Evolutionary conservation across 257 asterid species (phyloP).

Genomic region (Jacaranda mimosifolia): DNA sequence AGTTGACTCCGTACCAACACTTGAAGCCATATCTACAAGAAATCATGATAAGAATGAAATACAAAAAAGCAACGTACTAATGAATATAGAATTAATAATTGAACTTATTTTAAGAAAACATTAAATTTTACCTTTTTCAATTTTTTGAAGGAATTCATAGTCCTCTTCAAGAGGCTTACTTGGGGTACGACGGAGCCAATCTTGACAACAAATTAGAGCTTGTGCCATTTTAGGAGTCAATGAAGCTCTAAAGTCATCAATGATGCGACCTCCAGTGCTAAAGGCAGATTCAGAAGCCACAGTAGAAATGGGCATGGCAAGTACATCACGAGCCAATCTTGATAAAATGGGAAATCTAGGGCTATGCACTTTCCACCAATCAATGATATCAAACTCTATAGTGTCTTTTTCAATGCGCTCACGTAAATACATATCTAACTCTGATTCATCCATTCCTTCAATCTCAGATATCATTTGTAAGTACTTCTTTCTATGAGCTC

Average conservation of each 20-base stretch:
- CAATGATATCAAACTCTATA: slow-evolving; percentile 12
- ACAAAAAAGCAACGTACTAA: neutral
- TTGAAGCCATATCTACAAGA: no score
- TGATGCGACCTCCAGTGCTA: slow-evolving; percentile 1
- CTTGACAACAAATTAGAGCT: slow-evolving; percentile 29
- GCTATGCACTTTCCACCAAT: slow-evolving; percentile 27
- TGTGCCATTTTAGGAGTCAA: slow-evolving; percentile 14
- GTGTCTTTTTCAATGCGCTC: neutral
- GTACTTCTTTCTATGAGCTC: neutral
- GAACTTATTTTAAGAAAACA: no score
- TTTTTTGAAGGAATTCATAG: neutral
- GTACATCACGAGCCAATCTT: slow-evolving; percentile 22
- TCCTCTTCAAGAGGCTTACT: neutral
- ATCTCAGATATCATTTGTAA: neutral
- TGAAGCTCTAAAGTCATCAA: slow-evolving; percentile 23
- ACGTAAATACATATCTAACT: slow-evolving; percentile 14
- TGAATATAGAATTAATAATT: neutral
- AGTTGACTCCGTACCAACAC: no score
- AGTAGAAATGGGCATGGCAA: slow-evolving; percentile 7
- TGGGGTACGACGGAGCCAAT: neutral
- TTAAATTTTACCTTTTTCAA: neutral
- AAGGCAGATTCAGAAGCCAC: slow-evolving; percentile 21
- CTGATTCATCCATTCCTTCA: neutral
- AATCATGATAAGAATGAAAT: neutral
- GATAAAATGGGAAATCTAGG: slow-evolving; percentile 21